Evolutionary conservation across 139 green algal genomes (phyloP).

Genomic region (Mesotaenium endlicherianum): DNA sequence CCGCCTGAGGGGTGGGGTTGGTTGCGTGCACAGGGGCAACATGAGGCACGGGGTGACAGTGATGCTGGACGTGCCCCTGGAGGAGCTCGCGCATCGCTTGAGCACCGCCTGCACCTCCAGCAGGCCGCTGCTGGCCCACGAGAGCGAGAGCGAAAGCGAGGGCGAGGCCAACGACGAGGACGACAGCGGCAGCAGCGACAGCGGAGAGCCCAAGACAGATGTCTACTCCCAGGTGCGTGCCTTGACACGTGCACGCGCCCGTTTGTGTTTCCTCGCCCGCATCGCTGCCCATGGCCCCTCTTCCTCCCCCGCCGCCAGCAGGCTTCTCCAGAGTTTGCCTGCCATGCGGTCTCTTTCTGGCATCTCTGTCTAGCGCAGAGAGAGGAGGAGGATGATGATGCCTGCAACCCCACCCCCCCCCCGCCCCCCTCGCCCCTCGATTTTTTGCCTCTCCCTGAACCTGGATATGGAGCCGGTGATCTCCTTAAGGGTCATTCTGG

Average conservation of each 20-base stretch:
- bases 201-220: too few species aligned
- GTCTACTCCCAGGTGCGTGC: background rate
- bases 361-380: too few species aligned
- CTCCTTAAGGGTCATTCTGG: too few species aligned
- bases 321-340: too few species aligned
- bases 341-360: too few species aligned
- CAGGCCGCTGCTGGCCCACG: background rate
- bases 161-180: too few species aligned
- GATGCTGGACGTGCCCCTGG: conserved; percentile 15
- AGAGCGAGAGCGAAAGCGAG: background rate
- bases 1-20: background rate
- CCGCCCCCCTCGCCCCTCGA: too few species aligned
- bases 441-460: too few species aligned
- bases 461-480: too few species aligned
- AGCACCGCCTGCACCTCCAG: background rate
- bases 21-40: background rate
- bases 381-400: too few species aligned
- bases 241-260: background rate
- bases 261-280: background rate
- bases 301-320: background rate
- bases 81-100: background rate
- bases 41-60: conserved; percentile 14
- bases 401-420: too few species aligned
- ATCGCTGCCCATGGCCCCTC: background rate
- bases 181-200: too few species aligned